These are phyloP conservation scores for Cyanophora paradoxa DNA, from an alignment of 78 protist genomes.

Conservation along the genomic window DNA sequence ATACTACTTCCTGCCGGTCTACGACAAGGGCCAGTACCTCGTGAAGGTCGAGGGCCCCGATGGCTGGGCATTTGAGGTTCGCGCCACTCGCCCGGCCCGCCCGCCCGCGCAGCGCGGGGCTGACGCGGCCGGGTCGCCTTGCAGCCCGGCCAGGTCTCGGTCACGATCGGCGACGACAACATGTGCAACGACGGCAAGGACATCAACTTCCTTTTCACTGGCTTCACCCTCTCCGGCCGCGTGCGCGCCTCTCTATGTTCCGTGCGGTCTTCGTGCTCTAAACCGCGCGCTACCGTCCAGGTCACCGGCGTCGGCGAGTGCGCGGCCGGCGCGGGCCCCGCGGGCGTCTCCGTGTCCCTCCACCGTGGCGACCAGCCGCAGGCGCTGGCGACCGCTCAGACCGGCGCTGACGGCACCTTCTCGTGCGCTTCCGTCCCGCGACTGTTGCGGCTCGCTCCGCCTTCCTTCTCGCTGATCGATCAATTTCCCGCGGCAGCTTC, in stretches of 20 bases:
- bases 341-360: neutral
- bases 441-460: no score
- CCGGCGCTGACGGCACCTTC: neutral
- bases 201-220: constrained; percentile 4
- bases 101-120: neutral
- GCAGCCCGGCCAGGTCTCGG: neutral
- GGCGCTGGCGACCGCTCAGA: neutral
- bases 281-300: constrained; percentile 11
- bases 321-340: neutral
- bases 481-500: no score
- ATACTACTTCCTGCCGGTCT: constrained; percentile 12
- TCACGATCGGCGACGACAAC: neutral
- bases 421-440: no score
- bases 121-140: neutral
- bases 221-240: constrained; percentile 5
- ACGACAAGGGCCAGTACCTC: neutral
- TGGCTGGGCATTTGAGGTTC: neutral
- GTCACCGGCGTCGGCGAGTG: no score
- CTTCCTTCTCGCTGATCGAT: no score
- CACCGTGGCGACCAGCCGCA: neutral
- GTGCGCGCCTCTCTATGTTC: neutral
- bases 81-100: no score
- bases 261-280: neutral
- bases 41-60: neutral
- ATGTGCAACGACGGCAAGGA: constrained; percentile 2